Evolutionary conservation across 441 rosid species (phyloP), one percentile per base, ranked within the genome.

Genomic region (Heliophila coronopifolia): DNA sequence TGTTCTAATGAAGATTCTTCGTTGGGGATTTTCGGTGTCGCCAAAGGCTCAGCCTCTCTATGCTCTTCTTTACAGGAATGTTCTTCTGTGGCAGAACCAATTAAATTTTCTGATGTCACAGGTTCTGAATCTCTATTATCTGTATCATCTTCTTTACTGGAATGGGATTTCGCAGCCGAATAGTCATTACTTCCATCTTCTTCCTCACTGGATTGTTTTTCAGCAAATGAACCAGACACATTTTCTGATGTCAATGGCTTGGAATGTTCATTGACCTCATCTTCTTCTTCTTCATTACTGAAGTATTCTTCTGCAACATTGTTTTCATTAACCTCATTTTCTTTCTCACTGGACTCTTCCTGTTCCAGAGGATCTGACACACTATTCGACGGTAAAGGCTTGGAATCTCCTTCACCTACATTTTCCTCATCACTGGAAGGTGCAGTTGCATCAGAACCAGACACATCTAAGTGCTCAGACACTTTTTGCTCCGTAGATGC

Each of bases 281-380:
- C 53, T 35, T 27, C 40, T 35, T 27, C 40, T 35, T 53, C 69
- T 50, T 50, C 59, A 30, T 57, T 42, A 37, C 69, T 65, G 44
- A 58, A 65, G 10, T 58, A 58, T 31, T 65, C 69, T 31, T 65
- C 69, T 44, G 69, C 59, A 20, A 24, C 65, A 23, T 28, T 35
- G 35, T 37, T 58, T 58, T 31, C 63, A 7, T 5, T 43, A 43
- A 12, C 46, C 41, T 50, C 28, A 4, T 9, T 47, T 25, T 31
- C 43, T 46, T 54, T 42, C 37, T 12, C 54, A 40, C 56, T 40
- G 5, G 58, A 48, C 40, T 46, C 19, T 14, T 63, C 59, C 1
- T 36, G 27, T 27, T 12, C 63, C 14, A 2, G 26, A 56, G 58
- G 34, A 32, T 6, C 58, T 40, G 68, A 6, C 17, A 9, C 24